These are phyloP conservation scores for Hypoxylon sp. DNA, from an alignment of 2,329 filamentous ascomycete species.

Conservation along the genomic window DNA sequence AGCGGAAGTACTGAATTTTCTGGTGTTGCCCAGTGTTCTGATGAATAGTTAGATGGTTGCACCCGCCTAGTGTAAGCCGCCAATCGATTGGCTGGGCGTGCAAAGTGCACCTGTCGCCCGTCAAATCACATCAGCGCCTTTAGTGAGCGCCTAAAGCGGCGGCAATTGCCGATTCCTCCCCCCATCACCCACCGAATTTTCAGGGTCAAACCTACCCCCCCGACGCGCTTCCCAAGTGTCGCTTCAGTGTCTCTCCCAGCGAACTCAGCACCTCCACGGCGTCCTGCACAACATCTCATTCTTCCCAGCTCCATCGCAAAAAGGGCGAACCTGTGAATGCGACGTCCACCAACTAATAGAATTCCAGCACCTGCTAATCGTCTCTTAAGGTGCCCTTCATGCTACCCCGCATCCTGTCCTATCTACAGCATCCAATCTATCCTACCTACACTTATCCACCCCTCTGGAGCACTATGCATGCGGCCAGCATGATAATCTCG, in stretches of 20 bases:
- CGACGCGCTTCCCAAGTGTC: slow-evolving; percentile 29
- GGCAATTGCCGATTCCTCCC: slow-evolving; percentile 47
- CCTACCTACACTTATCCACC: background rate
- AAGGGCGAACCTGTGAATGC: slow-evolving; percentile 14
- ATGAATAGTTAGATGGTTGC: slow-evolving; percentile 46
- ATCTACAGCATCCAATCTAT: slow-evolving; percentile 6
- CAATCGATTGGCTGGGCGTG: slow-evolving; percentile 46
- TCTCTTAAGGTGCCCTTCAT: background rate
- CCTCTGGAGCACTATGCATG: background rate
- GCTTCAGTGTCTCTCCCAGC: slow-evolving; percentile 30
- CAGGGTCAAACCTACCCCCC: slow-evolving; percentile 51
- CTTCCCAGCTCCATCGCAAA: background rate
- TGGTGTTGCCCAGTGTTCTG: slow-evolving; percentile 41
- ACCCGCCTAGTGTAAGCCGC: slow-evolving; percentile 42
- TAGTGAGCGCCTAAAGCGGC: slow-evolving; percentile 47
- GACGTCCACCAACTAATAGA: slow-evolving; percentile 21
- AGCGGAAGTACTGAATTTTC: slow-evolving; percentile 34
- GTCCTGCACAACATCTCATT: slow-evolving; percentile 2
- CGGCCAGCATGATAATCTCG: slow-evolving; percentile 2
- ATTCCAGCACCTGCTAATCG: slow-evolving; percentile 9
- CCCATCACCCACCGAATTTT: slow-evolving; percentile 42
- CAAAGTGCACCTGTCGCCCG: slow-evolving; percentile 38
- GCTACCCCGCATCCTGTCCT: slow-evolving; percentile 12
- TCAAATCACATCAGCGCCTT: slow-evolving; percentile 46
- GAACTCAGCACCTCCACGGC: slow-evolving; percentile 15